These are phyloP conservation scores for Stagonosporopsis vannaccii DNA, from an alignment of 2,329 filamentous ascomycete genomes.

Conservation along the genomic window DNA sequence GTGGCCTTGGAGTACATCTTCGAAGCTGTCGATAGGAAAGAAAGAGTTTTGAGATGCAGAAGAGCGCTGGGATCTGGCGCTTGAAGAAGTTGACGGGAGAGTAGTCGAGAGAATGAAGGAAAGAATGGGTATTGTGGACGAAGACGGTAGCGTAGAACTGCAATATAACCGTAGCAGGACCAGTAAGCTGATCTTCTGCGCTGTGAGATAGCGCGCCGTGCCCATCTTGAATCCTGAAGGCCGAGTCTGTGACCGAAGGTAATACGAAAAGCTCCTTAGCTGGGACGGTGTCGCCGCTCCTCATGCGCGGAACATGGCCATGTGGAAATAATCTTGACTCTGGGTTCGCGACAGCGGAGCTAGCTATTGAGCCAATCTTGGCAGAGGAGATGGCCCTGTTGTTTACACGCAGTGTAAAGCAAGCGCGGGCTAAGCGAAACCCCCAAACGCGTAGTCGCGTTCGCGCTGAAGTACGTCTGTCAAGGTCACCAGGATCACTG, in stretches of 20 bases:
- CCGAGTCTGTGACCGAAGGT: background rate
- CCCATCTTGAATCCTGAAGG: conserved; percentile 28
- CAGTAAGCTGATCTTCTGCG: conserved; percentile 84
- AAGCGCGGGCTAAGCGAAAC: conserved; percentile 28
- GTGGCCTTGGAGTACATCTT: conserved; percentile 55
- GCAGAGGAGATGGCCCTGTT: conserved; percentile 7
- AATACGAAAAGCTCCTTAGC: background rate
- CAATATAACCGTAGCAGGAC: conserved; percentile 83
- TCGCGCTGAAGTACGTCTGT: conserved; percentile 5
- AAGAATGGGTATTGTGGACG: conserved; percentile 76
- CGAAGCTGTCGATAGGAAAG: conserved; percentile 52
- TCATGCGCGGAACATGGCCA: background rate
- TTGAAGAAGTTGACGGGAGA: conserved; percentile 49
- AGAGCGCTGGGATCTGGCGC: conserved; percentile 28
- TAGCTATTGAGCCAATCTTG: background rate
- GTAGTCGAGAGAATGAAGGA: conserved; percentile 80
- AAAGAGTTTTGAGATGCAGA: conserved; percentile 44
- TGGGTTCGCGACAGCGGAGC: background rate
- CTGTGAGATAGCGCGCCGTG: conserved; percentile 87
- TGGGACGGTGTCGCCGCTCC: background rate
- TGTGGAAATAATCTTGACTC: background rate
- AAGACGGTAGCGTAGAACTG: conserved; percentile 71
- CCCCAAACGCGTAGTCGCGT: conserved; percentile 29
- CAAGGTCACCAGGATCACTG: background rate
- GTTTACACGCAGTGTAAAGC: conserved; percentile 20